Conservation (phyloP, 129 eudicot genomes). For the Logfia minima region DNA sequence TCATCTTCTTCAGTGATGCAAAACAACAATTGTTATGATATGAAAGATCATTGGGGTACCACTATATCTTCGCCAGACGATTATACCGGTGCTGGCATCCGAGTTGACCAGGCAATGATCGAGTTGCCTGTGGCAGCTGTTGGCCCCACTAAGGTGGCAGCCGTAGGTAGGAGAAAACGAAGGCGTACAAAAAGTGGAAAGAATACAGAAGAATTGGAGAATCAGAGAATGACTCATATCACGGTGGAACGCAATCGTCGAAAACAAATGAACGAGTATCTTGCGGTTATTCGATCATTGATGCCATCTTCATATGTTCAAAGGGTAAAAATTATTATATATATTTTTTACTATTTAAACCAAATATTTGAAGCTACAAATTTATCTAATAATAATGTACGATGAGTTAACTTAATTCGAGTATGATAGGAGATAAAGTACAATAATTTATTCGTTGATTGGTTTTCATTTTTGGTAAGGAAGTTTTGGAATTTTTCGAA, state of each 20-base stretch:
- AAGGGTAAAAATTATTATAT: conserved; percentile 59
- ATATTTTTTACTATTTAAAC: neutral
- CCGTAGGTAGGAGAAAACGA: conserved; percentile 41
- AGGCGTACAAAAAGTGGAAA: conserved; percentile 50
- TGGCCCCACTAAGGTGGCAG: conserved; percentile 15
- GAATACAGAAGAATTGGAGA: conserved; percentile 74
- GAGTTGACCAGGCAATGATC: neutral
- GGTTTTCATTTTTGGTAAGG: neutral
- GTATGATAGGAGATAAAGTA: too few relatives aligned
- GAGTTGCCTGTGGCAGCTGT: conserved; percentile 15
- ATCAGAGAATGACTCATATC: conserved; percentile 86
- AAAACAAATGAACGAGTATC: conserved; percentile 85
- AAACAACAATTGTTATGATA: conserved; percentile 12
- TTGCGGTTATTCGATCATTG: conserved; percentile 63
- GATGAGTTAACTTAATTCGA: too few relatives aligned
- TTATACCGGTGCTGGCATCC: neutral
- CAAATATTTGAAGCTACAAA: too few relatives aligned
- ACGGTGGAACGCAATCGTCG: conserved; percentile 85
- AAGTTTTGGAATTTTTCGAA: neutral
- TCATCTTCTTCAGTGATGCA: conserved; percentile 31
- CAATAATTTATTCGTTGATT: too few relatives aligned
- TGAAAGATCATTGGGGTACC: conserved; percentile 21
- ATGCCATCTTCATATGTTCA: conserved; percentile 78
- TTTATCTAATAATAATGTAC: too few relatives aligned
- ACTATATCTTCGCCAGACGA: conserved; percentile 26